A percentile compares a stretch with the other conserved stretches of the same genome.
Evolutionary conservation across 1,139 yeast genomes (phyloP).

Genomic region (Geotrichum candidum): DNA sequence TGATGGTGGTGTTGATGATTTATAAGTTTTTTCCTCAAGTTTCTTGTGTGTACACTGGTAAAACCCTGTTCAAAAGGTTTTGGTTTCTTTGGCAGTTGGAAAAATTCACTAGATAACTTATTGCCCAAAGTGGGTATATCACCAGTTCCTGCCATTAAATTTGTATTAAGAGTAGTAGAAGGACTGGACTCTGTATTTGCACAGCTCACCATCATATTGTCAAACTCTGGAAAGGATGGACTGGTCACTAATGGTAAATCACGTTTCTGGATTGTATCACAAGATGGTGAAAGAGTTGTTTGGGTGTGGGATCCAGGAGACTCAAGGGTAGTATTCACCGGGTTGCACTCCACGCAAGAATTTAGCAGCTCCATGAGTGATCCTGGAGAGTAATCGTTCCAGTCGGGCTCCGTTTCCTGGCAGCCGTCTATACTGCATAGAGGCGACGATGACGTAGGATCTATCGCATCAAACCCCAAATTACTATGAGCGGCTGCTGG

Average conservation of each 20-base stretch:
- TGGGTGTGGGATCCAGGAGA: background rate
- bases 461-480: background rate
- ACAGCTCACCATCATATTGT: background rate
- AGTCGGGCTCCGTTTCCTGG: background rate
- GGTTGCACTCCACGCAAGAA: background rate
- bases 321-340: background rate
- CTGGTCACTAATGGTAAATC: background rate
- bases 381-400: background rate
- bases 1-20: slow-evolving; percentile 5
- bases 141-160: background rate
- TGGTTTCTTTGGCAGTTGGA: background rate
- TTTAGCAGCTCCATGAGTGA: background rate
- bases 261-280: background rate
- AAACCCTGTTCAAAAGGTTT: background rate
- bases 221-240: background rate
- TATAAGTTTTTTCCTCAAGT: background rate
- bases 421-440: background rate
- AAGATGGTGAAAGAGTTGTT: background rate
- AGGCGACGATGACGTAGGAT: slow-evolving; percentile 1
- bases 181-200: background rate
- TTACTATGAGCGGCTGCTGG: background rate
- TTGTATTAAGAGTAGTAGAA: background rate
- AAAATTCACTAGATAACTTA: background rate
- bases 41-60: background rate
- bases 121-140: background rate